Conservation (phyloP, 768 basidiomycete genomes). For the Guyanaporus albipodus region DNA sequence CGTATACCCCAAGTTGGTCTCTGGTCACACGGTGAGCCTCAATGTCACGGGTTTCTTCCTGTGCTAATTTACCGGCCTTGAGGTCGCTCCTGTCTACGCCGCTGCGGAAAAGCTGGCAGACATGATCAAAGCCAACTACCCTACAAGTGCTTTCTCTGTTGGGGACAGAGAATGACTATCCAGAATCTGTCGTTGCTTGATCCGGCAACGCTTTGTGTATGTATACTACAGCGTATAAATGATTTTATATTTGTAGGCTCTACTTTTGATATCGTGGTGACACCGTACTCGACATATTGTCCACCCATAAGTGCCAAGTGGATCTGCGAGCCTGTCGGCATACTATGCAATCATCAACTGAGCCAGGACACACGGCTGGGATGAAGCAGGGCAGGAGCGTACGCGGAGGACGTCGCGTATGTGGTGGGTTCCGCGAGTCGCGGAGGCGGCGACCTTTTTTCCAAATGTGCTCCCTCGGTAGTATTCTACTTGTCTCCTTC, state of each 20-base stretch:
- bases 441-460: too few relatives aligned
- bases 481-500: conserved; percentile 87
- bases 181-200: too few relatives aligned
- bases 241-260: conserved; percentile 7
- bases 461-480: conserved; percentile 84
- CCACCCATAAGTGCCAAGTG: conserved; percentile 80
- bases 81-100: conserved; percentile 31
- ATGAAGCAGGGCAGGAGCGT: too few relatives aligned
- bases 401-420: too few relatives aligned
- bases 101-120: conserved; percentile 36
- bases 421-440: too few relatives aligned
- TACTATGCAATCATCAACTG: conserved; percentile 46
- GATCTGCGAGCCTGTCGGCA: conserved; percentile 74
- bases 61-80: neutral
- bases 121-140: conserved; percentile 27
- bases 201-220: too few relatives aligned
- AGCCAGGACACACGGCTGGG: too few relatives aligned
- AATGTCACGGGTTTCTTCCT: neutral
- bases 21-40: conserved; percentile 43
- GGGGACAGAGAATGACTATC: too few relatives aligned
- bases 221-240: too few relatives aligned
- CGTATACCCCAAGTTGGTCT: conserved; percentile 40
- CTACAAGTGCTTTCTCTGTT: neutral
- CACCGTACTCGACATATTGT: conserved; percentile 79
- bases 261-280: conserved; percentile 24